Percentiles rank a stretch among this genome's conserved stretches.
Conservation (phyloP, 73 alveolate species). For the Breviolum minutum region DNA sequence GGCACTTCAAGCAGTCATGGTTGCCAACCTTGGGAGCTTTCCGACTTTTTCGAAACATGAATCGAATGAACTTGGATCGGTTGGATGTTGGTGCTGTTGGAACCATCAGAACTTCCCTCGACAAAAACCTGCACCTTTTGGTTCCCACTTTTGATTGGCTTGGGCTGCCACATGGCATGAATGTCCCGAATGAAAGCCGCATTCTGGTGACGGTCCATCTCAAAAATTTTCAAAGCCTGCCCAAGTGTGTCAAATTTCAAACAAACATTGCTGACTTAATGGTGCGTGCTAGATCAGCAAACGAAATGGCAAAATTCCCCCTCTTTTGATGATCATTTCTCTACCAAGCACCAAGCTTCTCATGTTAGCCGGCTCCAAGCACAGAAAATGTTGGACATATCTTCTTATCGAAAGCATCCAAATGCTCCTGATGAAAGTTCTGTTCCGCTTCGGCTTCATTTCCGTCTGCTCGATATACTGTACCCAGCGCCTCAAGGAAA, state of each 20-base stretch:
- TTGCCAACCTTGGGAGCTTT: neutral
- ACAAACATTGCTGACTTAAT: neutral
- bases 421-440: neutral
- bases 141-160: neutral
- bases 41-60: too few relatives aligned
- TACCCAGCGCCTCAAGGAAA: conserved; percentile 10
- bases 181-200: conserved; percentile 58
- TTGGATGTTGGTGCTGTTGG: neutral
- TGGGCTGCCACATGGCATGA: conserved; percentile 31
- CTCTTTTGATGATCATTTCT: too few relatives aligned
- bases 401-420: neutral
- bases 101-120: neutral
- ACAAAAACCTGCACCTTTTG: neutral
- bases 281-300: too few relatives aligned
- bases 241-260: neutral
- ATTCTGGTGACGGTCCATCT: conserved; percentile 44
- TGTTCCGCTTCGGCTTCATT: conserved; percentile 1
- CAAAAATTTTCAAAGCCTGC: conserved; percentile 79
- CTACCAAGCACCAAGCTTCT: too few relatives aligned
- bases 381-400: neutral
- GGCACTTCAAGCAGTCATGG: conserved; percentile 7
- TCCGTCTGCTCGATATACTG: conserved; percentile 34
- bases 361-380: neutral
- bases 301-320: too few relatives aligned
- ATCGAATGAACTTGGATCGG: too few relatives aligned